These are phyloP conservation scores for Cadophora malorum DNA, from an alignment of 2,329 filamentous ascomycete species.

Conservation along the genomic window DNA sequence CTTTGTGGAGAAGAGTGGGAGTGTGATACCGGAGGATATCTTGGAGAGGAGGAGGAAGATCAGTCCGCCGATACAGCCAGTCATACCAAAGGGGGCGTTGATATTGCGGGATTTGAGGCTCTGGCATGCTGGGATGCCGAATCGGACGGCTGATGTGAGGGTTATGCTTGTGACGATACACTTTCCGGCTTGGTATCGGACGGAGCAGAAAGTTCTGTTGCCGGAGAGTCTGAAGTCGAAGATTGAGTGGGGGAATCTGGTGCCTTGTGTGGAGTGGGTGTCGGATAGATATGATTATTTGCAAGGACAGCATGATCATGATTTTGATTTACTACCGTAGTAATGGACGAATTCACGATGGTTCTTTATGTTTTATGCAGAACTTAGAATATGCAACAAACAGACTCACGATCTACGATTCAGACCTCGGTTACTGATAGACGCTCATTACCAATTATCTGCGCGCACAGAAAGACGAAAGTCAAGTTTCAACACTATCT, in stretches of 20 bases:
- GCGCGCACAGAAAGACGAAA: background rate
- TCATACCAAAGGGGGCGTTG: slow-evolving; percentile 58
- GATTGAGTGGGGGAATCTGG: slow-evolving; percentile 47
- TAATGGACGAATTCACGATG: background rate
- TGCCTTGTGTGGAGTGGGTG: slow-evolving; percentile 48
- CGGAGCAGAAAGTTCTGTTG: slow-evolving; percentile 38
- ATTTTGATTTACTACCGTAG: slow-evolving; percentile 43
- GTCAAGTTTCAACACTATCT: background rate
- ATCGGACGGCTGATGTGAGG: slow-evolving; percentile 53
- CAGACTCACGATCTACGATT: no score
- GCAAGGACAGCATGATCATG: slow-evolving; percentile 47
- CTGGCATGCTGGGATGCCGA: slow-evolving; percentile 69
- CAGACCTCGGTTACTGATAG: background rate
- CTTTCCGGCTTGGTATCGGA: slow-evolving; percentile 45
- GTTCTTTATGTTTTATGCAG: background rate
- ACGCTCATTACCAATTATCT: background rate
- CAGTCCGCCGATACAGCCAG: slow-evolving; percentile 55
- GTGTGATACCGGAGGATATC: slow-evolving; percentile 38
- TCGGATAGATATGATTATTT: slow-evolving; percentile 48
- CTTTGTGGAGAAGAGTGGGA: slow-evolving; percentile 23
- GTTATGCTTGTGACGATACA: slow-evolving; percentile 61
- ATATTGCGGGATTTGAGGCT: slow-evolving; percentile 63
- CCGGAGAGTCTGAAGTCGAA: slow-evolving; percentile 43
- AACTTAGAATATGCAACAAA: no score
- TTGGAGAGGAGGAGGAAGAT: slow-evolving; percentile 48